These are phyloP conservation scores for Meyerozyma athensensis DNA, from an alignment of 1,139 yeast genomes.

Conservation along the genomic window DNA sequence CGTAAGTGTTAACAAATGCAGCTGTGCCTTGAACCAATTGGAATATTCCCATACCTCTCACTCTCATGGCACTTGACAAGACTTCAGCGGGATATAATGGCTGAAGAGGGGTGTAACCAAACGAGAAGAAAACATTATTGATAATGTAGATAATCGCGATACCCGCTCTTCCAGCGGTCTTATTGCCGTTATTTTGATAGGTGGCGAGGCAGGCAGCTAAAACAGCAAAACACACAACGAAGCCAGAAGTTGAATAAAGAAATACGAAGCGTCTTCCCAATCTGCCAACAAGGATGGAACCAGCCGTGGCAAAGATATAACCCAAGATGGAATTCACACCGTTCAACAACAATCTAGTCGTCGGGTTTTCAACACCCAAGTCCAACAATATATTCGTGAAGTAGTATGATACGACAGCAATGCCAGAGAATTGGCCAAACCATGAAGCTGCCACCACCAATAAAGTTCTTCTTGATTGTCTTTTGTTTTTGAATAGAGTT, in stretches of 20 bases:
- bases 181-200: constrained; percentile 9
- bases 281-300: constrained; percentile 11
- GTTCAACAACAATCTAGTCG: constrained; percentile 16
- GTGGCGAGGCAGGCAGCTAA: constrained; percentile 14
- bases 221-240: constrained; percentile 13
- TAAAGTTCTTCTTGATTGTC: constrained; percentile 2
- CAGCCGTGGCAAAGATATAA: constrained; percentile 14
- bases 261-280: constrained; percentile 18
- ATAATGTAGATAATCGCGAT: too few relatives aligned
- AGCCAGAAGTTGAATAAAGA: constrained; percentile 16
- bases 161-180: too few relatives aligned
- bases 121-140: too few relatives aligned
- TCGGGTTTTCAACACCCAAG: constrained; percentile 15
- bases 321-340: constrained; percentile 16
- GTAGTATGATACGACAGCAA: constrained; percentile 18
- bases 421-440: constrained; percentile 18
- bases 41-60: not conserved
- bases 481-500: constrained; percentile 5
- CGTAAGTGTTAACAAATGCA: constrained; percentile 16
- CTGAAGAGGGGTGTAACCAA: too few relatives aligned
- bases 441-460: constrained; percentile 11
- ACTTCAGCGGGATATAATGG: too few relatives aligned
- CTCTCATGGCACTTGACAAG: not conserved
- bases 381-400: constrained; percentile 16
- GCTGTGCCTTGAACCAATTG: constrained; percentile 12